Percentiles rank a stretch among this genome's conserved stretches.
Evolutionary conservation across 139 green algal species (phyloP).

Genomic region (Chlamydomonas incerta): DNA sequence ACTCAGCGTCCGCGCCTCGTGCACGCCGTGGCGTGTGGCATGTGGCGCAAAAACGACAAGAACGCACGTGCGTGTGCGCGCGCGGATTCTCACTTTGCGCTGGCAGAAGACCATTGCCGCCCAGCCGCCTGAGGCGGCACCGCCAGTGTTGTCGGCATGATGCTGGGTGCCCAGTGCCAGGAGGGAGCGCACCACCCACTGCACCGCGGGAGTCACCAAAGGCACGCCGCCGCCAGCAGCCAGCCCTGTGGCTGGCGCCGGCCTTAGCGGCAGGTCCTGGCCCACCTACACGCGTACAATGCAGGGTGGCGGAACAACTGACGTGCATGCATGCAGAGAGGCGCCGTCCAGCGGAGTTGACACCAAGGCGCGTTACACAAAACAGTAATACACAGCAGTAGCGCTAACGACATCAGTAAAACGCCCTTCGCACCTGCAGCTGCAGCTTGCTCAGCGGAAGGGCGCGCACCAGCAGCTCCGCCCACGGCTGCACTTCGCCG

Average conservation of each 20-base stretch:
- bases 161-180: neutral
- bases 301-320: too few relatives aligned
- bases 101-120: slow-evolving; percentile 32
- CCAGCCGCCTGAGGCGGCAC: neutral
- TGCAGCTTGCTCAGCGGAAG: neutral
- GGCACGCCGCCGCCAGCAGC: neutral
- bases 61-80: neutral
- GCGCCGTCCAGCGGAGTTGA: too few relatives aligned
- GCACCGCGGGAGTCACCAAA: neutral
- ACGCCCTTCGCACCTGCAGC: slow-evolving; percentile 1
- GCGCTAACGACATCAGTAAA: too few relatives aligned
- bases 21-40: too few relatives aligned
- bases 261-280: neutral
- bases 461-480: neutral
- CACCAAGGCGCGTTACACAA: too few relatives aligned
- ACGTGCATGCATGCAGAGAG: too few relatives aligned
- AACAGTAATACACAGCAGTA: too few relatives aligned
- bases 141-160: too few relatives aligned
- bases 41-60: neutral
- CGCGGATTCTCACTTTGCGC: slow-evolving; percentile 1
- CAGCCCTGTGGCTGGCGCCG: neutral
- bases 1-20: too few relatives aligned
- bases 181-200: neutral
- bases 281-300: too few relatives aligned
- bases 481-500: neutral